phyloP scores from a whole-genome alignment of 192 early-diverging fungal genomes.

The Paraglomus occultum region DNA sequence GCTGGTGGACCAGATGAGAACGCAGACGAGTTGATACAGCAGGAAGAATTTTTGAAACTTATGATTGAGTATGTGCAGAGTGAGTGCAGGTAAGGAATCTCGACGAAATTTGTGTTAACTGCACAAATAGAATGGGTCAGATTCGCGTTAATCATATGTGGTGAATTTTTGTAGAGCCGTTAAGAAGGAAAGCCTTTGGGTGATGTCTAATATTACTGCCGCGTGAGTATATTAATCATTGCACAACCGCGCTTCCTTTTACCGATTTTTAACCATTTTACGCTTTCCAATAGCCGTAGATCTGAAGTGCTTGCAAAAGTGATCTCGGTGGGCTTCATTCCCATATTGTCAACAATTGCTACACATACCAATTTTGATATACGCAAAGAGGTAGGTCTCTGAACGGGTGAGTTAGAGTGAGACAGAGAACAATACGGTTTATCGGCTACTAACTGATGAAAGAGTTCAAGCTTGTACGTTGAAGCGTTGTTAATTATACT shows the following conservation, averaged over 20 bases:
- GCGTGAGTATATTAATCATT: conserved; percentile 28
- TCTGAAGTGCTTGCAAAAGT: conserved; percentile 47
- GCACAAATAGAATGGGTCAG: background rate
- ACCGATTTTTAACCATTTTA: conserved; percentile 1
- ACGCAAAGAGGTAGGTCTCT: conserved; percentile 53
- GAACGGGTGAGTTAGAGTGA: background rate
- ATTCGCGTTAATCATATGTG: background rate
- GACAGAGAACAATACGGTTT: too few species aligned
- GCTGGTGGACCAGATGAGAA: conserved; percentile 62
- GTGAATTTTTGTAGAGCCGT: conserved; percentile 45
- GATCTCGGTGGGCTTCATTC: conserved; percentile 50
- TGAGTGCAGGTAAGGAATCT: conserved; percentile 45
- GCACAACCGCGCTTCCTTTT: background rate
- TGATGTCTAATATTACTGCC: conserved; percentile 68
- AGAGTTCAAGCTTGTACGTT: too few species aligned
- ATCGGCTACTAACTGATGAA: too few species aligned
- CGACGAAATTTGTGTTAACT: background rate
- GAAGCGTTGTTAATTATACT: background rate
- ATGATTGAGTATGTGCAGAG: conserved; percentile 47
- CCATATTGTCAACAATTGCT: conserved; percentile 55
- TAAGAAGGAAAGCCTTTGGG: conserved; percentile 72
- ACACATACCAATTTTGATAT: conserved; percentile 65
- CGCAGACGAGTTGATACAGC: conserved; percentile 45
- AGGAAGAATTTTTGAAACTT: conserved; percentile 47
- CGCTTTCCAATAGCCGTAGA: conserved; percentile 13